These are phyloP conservation scores for Pontederia paniculata DNA, from an alignment of 176 grass and related monocot species.

Conservation along the genomic window DNA sequence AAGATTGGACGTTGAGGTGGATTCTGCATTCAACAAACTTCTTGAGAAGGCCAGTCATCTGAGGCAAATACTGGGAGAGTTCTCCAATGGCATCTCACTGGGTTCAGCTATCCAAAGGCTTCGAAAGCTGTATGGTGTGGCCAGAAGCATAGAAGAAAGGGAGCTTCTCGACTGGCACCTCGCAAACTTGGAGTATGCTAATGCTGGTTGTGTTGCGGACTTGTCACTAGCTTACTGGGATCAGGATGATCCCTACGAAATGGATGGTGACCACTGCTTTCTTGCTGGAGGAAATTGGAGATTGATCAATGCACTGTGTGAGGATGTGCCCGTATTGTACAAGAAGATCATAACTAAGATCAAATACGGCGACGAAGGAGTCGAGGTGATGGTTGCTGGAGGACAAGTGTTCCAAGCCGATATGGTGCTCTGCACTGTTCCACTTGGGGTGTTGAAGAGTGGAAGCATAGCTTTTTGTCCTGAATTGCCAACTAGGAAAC, in stretches of 20 bases:
- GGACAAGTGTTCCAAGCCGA: conserved; percentile 79
- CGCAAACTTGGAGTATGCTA: conserved; percentile 89
- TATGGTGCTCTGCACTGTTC: conserved; percentile 72
- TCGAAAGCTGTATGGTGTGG: conserved; percentile 55
- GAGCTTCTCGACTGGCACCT: conserved; percentile 86
- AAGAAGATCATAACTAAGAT: conserved; percentile 55
- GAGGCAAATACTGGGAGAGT: conserved; percentile 46
- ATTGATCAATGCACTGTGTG: conserved; percentile 52
- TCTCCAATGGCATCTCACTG: conserved; percentile 54
- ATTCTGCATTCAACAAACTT: conserved; percentile 73
- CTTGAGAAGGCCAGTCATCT: conserved; percentile 53
- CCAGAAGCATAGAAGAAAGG: conserved; percentile 37
- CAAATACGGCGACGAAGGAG: conserved; percentile 43
- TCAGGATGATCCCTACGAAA: conserved; percentile 87
- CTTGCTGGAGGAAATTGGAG: conserved; percentile 71
- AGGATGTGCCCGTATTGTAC: conserved; percentile 67
- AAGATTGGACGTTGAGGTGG: conserved; percentile 38
- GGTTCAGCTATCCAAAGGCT: conserved; percentile 63
- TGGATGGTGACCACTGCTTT: conserved; percentile 92
- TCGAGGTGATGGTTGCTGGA: conserved; percentile 40
- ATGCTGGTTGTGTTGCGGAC: conserved; percentile 64
- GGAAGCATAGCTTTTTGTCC: conserved; percentile 50
- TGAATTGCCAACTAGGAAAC: conserved; percentile 52
- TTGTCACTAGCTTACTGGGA: conserved; percentile 84
- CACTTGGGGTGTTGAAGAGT: conserved; percentile 77